Evolutionary conservation across 306 rosid species (phyloP), one percentile per base, ranked within the genome.

Genomic region (Gastrolobium villosum): DNA sequence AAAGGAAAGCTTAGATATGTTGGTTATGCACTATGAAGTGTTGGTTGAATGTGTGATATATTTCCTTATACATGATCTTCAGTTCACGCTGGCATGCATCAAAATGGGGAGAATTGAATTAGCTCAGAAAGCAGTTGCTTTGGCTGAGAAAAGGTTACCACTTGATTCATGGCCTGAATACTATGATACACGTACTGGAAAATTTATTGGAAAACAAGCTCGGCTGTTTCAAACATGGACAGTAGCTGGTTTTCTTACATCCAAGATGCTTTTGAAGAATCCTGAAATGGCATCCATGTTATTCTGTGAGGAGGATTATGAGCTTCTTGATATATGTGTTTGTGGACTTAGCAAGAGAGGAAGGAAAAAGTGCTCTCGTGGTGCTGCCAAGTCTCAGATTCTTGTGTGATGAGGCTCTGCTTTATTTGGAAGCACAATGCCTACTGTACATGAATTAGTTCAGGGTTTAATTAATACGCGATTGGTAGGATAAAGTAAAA

Each of bases 31-130:
- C 49, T 74, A 26, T n/a, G 79, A 50, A 48, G 10, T 57, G 15
- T 57, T 53, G 7, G 54, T 72, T 57, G 50, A 55, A 73, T 67
- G 41, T 79, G 69, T 57, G 53, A 50, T 52, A 14, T n/a, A 36
- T 82, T 46, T 71, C 57, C 48, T 80, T 10, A 10, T 40, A 4
- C 68, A 49, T 34, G 20, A 63, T 39, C 80, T 54, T 50, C 77
- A 93, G 97, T 93, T 93, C 81, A 89, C 97, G 2, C 64, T 93
- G 86, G 96, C 98, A 56, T 91, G 98, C 90, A 91, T 93, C 74
- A 93, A 93, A 84, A 89, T 93, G 96, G 97, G 94, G 66, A 85
- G 87, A 85, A 83, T 81, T 15, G 94, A 89, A 49, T 70, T 91
- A 44, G 98, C 94, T 5, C 70, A 82, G 56, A 93, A 87, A 61